phyloP scores from a whole-genome alignment of 2,329 filamentous ascomycete species.

The Coleophoma eucalyptorum region DNA sequence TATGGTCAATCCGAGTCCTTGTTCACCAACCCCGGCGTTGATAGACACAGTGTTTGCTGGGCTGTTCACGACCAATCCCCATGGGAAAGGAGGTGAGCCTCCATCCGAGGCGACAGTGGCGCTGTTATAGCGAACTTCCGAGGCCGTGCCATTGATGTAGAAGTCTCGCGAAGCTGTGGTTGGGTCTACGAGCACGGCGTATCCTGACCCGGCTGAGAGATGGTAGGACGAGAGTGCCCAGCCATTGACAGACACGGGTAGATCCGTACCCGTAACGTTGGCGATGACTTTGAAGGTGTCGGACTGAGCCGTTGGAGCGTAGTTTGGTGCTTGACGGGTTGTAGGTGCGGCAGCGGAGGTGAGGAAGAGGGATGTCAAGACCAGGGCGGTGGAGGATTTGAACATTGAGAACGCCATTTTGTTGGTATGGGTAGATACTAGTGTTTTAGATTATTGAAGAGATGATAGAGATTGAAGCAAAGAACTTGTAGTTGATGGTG shows the following conservation, averaged over 20 bases:
- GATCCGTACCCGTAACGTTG: constrained; percentile 39
- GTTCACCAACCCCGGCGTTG: constrained; percentile 33
- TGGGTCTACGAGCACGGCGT: constrained; percentile 30
- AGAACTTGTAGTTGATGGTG: too few species aligned
- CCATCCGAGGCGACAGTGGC: constrained; percentile 37
- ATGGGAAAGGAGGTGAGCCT: constrained; percentile 33
- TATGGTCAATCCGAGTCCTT: constrained; percentile 29
- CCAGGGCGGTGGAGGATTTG: constrained; percentile 1
- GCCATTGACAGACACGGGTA: constrained; percentile 37
- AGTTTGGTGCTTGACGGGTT: constrained; percentile 5
- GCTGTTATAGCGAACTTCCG: constrained; percentile 25
- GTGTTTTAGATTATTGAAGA: too few species aligned
- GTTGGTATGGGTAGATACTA: too few species aligned
- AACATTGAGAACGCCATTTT: constrained; percentile 11
- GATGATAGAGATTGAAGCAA: too few species aligned
- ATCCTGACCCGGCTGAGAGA: constrained; percentile 35
- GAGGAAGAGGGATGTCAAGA: constrained; percentile 7
- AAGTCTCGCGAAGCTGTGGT: constrained; percentile 31
- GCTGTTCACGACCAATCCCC: constrained; percentile 29
- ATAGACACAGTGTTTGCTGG: constrained; percentile 27
- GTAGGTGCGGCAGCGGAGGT: constrained; percentile 12
- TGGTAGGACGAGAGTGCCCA: constrained; percentile 37
- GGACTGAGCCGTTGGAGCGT: constrained; percentile 9
- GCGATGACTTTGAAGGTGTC: constrained; percentile 36
- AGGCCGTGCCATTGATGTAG: constrained; percentile 45